Evolutionary conservation across 306 rosid species (phyloP).

Genomic region (Parietaria judaica): DNA sequence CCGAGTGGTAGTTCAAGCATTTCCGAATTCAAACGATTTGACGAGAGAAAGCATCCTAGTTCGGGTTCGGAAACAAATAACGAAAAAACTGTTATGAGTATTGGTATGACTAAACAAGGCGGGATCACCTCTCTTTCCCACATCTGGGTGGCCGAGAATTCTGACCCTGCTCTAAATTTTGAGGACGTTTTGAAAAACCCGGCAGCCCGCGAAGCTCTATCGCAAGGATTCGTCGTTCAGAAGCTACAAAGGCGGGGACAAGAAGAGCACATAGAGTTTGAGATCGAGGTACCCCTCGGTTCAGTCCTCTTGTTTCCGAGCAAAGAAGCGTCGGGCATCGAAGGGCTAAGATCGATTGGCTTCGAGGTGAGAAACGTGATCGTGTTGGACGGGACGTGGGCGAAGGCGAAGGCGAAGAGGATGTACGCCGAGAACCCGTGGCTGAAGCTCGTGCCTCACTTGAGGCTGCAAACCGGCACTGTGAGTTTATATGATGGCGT

Average conservation of each 20-base stretch:
- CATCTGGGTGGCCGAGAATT: conserved; percentile 38
- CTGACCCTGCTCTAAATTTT: conserved; percentile 22
- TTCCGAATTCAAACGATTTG: neutral
- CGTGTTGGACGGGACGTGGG: conserved; percentile 86
- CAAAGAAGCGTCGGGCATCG: conserved; percentile 39
- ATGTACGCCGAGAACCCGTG: conserved; percentile 76
- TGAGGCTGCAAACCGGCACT: conserved; percentile 60
- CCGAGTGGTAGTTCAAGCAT: too few relatives aligned
- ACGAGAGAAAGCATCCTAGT: conserved; percentile 8
- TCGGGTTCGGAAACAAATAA: neutral
- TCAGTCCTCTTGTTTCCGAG: conserved; percentile 70
- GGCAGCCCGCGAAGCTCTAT: conserved; percentile 51
- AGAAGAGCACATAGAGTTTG: conserved; percentile 48
- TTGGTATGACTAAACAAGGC: conserved; percentile 49
- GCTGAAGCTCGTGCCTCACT: conserved; percentile 66
- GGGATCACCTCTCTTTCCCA: conserved; percentile 36
- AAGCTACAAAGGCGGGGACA: conserved; percentile 40
- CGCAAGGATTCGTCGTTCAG: conserved; percentile 53
- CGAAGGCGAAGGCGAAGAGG: conserved; percentile 87
- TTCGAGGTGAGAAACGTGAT: conserved; percentile 55
- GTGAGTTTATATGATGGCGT: conserved; percentile 69
- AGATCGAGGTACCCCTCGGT: conserved; percentile 56
- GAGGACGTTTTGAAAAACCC: conserved; percentile 25
- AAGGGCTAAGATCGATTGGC: conserved; percentile 29
- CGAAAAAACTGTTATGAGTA: too few relatives aligned